phyloP scores from a whole-genome alignment of 805 yeast species.

The Nakazawaea ernobii region DNA sequence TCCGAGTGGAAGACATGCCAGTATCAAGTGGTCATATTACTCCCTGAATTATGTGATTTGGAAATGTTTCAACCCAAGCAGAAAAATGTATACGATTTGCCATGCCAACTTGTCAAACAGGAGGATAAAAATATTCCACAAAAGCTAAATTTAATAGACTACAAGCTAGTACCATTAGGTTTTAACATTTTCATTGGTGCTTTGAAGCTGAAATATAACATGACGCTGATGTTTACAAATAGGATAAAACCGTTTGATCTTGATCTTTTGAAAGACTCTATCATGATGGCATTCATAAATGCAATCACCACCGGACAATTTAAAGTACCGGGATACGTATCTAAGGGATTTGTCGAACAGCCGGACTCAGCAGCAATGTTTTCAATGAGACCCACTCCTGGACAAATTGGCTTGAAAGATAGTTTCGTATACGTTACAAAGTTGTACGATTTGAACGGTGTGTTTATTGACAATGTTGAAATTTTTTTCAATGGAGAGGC shows the following conservation, averaged over 20 bases:
- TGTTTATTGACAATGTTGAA: constrained; percentile 7
- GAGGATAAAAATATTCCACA: background rate
- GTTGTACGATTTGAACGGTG: constrained; percentile 5
- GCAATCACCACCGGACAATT: background rate
- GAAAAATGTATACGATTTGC: constrained; percentile 13
- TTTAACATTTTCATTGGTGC: background rate
- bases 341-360: background rate
- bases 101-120: constrained; percentile 15
- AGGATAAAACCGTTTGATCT: background rate
- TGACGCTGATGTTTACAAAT: background rate
- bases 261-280: background rate
- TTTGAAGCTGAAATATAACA: background rate
- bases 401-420: background rate
- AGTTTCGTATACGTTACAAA: constrained; percentile 4
- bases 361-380: background rate
- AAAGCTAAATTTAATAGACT: background rate
- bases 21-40: constrained; percentile 19
- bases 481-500: background rate
- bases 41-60: constrained; percentile 21
- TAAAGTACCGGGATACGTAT: background rate
- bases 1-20: constrained; percentile 27
- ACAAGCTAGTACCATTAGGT: background rate
- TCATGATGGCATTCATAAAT: background rate
- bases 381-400: background rate
- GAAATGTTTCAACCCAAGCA: constrained; percentile 15